Evolutionary conservation across 106 monocot species (phyloP), one percentile per base, ranked within the genome.

Genomic region (Alisma plantagoaquatica): DNA sequence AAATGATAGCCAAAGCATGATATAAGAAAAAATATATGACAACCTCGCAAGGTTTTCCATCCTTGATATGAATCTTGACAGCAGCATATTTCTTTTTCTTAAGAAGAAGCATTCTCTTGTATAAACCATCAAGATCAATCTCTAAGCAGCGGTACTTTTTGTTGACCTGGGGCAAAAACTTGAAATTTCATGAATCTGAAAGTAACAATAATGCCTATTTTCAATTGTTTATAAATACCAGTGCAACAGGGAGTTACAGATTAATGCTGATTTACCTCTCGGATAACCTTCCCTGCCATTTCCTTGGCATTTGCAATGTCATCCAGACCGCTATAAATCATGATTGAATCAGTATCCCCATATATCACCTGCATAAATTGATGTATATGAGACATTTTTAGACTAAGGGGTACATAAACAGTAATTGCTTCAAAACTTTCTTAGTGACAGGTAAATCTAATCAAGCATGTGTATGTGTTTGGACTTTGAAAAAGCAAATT

Each of bases 31-130:
- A 29, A 61, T 22, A 19, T 21, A 11, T 23, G 21, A 49, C 23
- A 72, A 87, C 88, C 82, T 88, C 88, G 61, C 76, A 73, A 30
- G 69, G 73, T 56, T 26, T 68, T 43, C 82, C 92, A 71, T 86
- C 77, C 68, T 71, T 82, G 47, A 77, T 73, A 27, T 72, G 74
- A 33, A 96, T 73, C 68, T 96, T 96, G 20, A 96, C 82, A 41
- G 84, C 96, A 59, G 96, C 96, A 71, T 96, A 96, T 66, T 96
- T 96, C 69, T 96, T 96, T 65, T 96, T 96, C 75, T 96, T 89
- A n/a, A 89, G 70, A 66, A 96, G 96, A 17, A 96, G 73, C 88
- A 96, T 84, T 78, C 96, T 78, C 53, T 89, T 89, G 75, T 96
- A 96, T 51, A 89, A 24, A 28, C 96, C 96, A 74, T 96, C 96